Evolutionary conservation across 2,329 filamentous ascomycete species (phyloP).

Genomic region (Penicillium oxalicum): DNA sequence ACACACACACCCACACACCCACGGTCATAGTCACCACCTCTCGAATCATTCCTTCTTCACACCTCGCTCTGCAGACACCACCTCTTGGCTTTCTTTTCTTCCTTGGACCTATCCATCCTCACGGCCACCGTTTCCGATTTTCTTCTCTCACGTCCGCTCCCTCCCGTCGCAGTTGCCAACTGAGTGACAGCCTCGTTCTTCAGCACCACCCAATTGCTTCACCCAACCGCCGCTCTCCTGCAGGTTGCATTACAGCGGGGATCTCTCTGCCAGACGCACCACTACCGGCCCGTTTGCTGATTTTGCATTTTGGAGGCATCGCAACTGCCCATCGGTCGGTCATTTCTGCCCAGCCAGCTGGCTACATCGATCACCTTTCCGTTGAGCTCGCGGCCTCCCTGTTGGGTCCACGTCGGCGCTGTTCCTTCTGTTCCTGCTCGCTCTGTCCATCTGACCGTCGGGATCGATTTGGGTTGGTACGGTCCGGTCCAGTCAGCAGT

Average conservation of each 20-base stretch:
- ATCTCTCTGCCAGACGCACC: conserved; percentile 14
- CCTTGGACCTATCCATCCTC: background rate
- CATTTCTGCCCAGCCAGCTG: conserved; percentile 21
- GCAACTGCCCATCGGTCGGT: background rate
- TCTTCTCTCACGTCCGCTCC: conserved; percentile 1
- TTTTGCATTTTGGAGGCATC: conserved; percentile 6
- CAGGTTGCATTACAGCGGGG: conserved; percentile 7
- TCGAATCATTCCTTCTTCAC: background rate
- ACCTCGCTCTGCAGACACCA: too few species aligned
- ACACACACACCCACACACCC: background rate
- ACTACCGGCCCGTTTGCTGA: conserved; percentile 20
- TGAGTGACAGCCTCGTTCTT: background rate
- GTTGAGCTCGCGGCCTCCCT: conserved; percentile 1
- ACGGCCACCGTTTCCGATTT: background rate
- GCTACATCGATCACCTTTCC: conserved; percentile 3
- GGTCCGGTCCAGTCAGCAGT: background rate
- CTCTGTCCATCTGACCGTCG: background rate
- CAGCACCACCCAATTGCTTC: background rate
- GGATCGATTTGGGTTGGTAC: background rate
- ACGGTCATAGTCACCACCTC: background rate
- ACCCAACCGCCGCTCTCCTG: background rate
- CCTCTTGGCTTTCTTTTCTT: background rate
- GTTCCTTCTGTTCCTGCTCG: conserved; percentile 1
- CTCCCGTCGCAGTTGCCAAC: background rate
- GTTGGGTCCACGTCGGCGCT: conserved; percentile 15